Evolutionary conservation across 805 yeast genomes (phyloP), one percentile per base, ranked within the genome.

Genomic region (Saturnispora quitensis): DNA sequence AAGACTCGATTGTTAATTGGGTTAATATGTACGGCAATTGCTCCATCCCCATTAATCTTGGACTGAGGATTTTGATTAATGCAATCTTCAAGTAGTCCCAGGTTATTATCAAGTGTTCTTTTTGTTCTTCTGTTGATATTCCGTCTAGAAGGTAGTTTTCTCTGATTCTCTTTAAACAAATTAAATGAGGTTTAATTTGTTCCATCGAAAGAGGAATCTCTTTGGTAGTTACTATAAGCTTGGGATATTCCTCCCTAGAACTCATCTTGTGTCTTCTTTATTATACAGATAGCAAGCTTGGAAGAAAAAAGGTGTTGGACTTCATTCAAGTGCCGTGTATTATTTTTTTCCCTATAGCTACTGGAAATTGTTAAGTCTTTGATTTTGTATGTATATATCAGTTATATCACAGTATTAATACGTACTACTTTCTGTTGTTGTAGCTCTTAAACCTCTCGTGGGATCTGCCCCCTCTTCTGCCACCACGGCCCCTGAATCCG

Each of bases 1-100:
- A 43, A 5, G 51, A 46, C 22, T 49, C 28, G 27, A 49, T 43
- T 7, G 51, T 13, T 40, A 43, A 35, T 40, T 40, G 44, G 31
- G 31, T 40, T 40, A 40, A 24, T 17, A 24, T 40, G 25, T 40
- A 40, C 17, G 44, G 44, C 17, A 40, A 24, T 40, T 22, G 31
- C 25, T 24, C 27, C 27, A 24, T 24, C 13, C 31, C 31, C 27
- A 40, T 24, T n/a, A 15, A 40, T 24, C 31, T 74, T 50, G 77
- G 79, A 53, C 69, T 69, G n/a, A 73, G 72, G 9, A 75, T 72
- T 51, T 76, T 72, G 51, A 70, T 70, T 44, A 40, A 18, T 24
- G 13, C 25, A 24, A 24, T n/a, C 17, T 40, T 40, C 25, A 40
- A n/a, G 25, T 40, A 40, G 25, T 40, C 31, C 44, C 44, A 40